phyloP scores from a whole-genome alignment of 2,329 filamentous ascomycete species.

The Mycogone perniciosa region DNA sequence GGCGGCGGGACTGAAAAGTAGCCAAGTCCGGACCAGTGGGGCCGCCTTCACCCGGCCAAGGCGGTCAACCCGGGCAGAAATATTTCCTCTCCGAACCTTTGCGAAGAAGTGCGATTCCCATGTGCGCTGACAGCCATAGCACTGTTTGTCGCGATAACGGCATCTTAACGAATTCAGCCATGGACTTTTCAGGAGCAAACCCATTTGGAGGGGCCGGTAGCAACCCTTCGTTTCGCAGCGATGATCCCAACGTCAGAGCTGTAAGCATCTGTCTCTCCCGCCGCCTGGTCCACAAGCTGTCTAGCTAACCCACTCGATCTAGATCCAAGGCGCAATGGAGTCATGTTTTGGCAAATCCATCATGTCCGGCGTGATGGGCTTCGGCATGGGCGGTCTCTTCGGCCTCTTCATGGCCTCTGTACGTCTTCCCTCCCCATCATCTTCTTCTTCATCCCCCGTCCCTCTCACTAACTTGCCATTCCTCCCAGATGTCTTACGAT shows the following conservation, averaged over 20 bases:
- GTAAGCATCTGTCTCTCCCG: slow-evolving; percentile 26
- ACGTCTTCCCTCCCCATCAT: slow-evolving; percentile 32
- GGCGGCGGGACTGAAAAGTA: background rate
- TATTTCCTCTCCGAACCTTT: slow-evolving; percentile 16
- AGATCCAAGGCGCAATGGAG: slow-evolving; percentile 85
- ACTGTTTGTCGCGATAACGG: background rate
- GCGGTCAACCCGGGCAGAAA: slow-evolving; percentile 38
- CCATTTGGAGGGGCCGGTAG: slow-evolving; percentile 19
- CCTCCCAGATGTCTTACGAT: slow-evolving; percentile 87
- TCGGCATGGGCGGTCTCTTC: slow-evolving; percentile 87
- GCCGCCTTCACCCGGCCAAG: slow-evolving; percentile 14
- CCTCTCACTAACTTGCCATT: slow-evolving; percentile 12
- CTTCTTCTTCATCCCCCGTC: background rate
- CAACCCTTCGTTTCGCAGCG: slow-evolving; percentile 27
- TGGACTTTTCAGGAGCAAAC: slow-evolving; percentile 35
- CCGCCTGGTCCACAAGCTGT: background rate
- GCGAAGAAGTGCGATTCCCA: background rate
- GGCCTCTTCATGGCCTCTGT: slow-evolving; percentile 97
- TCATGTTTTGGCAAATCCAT: slow-evolving; percentile 84
- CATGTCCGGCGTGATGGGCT: slow-evolving; percentile 88
- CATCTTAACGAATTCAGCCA: slow-evolving; percentile 15
- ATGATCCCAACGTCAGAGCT: slow-evolving; percentile 48
- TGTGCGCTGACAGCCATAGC: background rate
- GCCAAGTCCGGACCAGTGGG: slow-evolving; percentile 20
- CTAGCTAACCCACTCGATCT: slow-evolving; percentile 8